These are phyloP conservation scores for Raffaelea arxii DNA, from an alignment of 2,329 filamentous ascomycete genomes.

Conservation along the genomic window DNA sequence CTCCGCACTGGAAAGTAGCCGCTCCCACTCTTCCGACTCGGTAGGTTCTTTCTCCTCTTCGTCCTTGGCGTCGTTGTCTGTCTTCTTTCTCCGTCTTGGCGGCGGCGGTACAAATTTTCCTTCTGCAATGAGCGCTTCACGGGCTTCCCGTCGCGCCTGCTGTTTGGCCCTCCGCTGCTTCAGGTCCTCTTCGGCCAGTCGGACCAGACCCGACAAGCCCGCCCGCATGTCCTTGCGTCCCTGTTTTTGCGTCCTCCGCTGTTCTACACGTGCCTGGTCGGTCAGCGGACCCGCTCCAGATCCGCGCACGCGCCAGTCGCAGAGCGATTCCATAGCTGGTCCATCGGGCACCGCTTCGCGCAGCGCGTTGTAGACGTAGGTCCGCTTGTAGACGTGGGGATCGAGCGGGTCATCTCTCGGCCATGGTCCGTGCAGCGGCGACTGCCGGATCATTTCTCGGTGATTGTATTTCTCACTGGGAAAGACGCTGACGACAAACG, in stretches of 20 bases:
- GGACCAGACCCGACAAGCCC: not conserved
- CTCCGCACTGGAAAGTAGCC: no score
- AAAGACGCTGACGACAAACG: slow-evolving; percentile 33
- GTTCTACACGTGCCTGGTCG: slow-evolving; percentile 6
- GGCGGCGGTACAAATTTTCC: no score
- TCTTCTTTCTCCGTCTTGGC: no score
- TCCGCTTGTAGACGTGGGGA: slow-evolving; percentile 21
- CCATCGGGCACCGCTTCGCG: slow-evolving; percentile 27
- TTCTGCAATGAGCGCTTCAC: no score
- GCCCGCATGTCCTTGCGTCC: not conserved
- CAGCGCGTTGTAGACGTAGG: slow-evolving; percentile 28
- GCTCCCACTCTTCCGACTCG: no score
- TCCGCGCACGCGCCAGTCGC: slow-evolving; percentile 28
- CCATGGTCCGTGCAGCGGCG: slow-evolving; percentile 32
- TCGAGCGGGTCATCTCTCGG: no score
- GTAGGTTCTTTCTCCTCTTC: no score
- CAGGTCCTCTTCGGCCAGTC: no score
- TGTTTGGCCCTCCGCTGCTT: no score
- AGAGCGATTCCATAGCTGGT: slow-evolving; percentile 27
- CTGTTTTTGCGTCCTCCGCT: not conserved
- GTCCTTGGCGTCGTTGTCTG: no score
- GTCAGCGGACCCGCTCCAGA: not conserved
- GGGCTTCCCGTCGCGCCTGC: no score
- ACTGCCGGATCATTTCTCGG: slow-evolving; percentile 22
- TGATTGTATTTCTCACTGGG: slow-evolving; percentile 30